phyloP scores from a whole-genome alignment of 345 rosid genomes.

The Luvunga scandens region DNA sequence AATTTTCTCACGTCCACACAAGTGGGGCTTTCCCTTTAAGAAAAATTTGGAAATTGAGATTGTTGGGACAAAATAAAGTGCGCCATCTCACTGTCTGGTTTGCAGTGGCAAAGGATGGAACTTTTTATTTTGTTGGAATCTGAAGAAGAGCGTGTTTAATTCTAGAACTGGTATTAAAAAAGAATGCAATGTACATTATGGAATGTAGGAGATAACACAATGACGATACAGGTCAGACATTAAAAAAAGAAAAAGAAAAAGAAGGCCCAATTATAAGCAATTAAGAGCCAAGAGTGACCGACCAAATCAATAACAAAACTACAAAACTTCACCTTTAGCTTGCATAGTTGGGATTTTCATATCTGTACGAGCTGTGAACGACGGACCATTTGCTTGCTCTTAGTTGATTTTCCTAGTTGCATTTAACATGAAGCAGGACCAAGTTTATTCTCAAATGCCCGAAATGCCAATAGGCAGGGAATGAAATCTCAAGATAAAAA shows the following conservation, averaged over 20 bases:
- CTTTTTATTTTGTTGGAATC: background rate
- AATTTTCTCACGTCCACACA: too few relatives aligned
- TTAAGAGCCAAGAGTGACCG: background rate
- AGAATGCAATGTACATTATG: too few relatives aligned
- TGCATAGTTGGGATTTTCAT: background rate
- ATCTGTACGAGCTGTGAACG: background rate
- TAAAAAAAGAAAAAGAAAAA: background rate
- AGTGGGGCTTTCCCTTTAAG: background rate
- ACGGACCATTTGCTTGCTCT: background rate
- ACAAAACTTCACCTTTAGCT: background rate
- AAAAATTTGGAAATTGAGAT: background rate
- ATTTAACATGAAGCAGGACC: background rate
- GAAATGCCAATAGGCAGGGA: too few relatives aligned
- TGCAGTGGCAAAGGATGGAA: background rate
- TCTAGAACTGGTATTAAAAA: background rate
- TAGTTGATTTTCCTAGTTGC: background rate
- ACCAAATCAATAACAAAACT: background rate
- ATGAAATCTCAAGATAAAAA: too few relatives aligned
- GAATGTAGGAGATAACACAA: background rate
- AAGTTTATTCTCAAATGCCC: background rate
- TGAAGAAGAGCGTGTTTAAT: background rate
- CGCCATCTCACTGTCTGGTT: slow-evolving; percentile 20
- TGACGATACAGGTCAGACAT: background rate
- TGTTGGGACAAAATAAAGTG: slow-evolving; percentile 20
- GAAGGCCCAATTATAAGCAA: background rate